Conservation (phyloP, 495 filamentous ascomycete genomes). For the Trichoderma virens region DNA sequence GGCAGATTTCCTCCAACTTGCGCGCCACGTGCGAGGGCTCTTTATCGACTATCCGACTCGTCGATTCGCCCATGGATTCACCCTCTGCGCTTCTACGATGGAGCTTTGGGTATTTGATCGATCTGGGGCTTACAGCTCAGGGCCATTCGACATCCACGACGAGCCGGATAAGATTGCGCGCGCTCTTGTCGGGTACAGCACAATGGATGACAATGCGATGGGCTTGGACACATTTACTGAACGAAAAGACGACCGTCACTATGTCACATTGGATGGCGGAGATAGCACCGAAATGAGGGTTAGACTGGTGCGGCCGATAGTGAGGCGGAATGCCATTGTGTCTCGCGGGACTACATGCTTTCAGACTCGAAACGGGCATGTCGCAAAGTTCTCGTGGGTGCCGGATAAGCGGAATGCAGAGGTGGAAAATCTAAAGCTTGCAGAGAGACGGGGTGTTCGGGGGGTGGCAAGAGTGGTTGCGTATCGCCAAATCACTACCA, state of each 20-base stretch:
- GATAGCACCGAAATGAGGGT: not conserved
- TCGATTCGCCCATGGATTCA: slow-evolving; percentile 26
- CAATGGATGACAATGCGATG: not conserved
- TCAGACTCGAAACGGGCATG: not conserved
- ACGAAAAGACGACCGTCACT: not conserved
- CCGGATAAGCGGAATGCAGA: not conserved
- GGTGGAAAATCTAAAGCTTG: not conserved
- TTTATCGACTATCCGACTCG: slow-evolving; percentile 16
- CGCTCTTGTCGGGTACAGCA: not conserved
- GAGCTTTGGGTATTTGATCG: slow-evolving; percentile 33
- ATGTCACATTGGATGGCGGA: not conserved
- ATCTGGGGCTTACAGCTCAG: slow-evolving; percentile 27
- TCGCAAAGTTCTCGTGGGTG: not conserved
- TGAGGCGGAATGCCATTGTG: not conserved
- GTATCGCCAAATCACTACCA: not conserved
- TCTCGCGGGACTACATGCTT: not conserved
- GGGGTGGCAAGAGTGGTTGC: not conserved
- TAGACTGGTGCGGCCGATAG: not conserved
- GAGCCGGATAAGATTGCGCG: slow-evolving; percentile 11
- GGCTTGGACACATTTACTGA: not conserved
- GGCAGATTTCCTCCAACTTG: not conserved
- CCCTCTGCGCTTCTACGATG: slow-evolving; percentile 20
- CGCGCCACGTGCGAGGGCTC: slow-evolving; percentile 3
- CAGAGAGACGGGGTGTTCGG: not conserved
- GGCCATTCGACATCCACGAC: slow-evolving; percentile 26